Percentiles rank a stretch among this genome's conserved stretches.
phyloP scores from a whole-genome alignment of 257 asterid species.

The Petunia axillaris region DNA sequence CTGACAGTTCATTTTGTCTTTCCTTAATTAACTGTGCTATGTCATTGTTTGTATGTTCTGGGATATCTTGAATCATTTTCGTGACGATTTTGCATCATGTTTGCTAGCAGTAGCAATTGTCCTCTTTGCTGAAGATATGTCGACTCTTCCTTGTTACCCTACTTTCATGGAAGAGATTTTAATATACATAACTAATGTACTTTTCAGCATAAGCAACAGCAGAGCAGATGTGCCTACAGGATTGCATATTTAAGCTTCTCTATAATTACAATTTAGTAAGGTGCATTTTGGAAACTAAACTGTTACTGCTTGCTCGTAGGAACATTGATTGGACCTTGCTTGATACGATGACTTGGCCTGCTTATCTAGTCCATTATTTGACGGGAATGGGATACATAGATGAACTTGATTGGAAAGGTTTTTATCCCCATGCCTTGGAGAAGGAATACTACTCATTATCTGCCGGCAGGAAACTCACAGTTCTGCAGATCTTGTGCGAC shows the following conservation, averaged over 20 bases:
- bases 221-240: conserved; percentile 4
- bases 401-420: conserved; percentile 66
- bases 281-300: background rate
- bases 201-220: conserved; percentile 13
- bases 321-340: conserved; percentile 85
- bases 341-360: conserved; percentile 84
- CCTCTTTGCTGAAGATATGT: conserved; percentile 8
- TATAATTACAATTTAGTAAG: background rate
- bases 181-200: background rate
- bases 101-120: background rate
- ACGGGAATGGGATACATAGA: conserved; percentile 54
- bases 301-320: conserved; percentile 42
- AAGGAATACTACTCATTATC: conserved; percentile 70
- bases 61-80: background rate
- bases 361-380: conserved; percentile 66
- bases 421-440: conserved; percentile 66
- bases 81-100: background rate
- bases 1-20: conserved; percentile 1
- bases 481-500: conserved; percentile 82
- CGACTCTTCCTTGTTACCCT: background rate
- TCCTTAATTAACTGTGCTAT: background rate
- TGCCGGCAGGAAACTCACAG: conserved; percentile 61
- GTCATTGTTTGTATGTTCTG: background rate
- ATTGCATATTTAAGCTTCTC: background rate
- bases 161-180: background rate